These are phyloP conservation scores for Blastomyces emzantsi DNA, from an alignment of 2,329 filamentous ascomycete genomes.

Conservation along the genomic window DNA sequence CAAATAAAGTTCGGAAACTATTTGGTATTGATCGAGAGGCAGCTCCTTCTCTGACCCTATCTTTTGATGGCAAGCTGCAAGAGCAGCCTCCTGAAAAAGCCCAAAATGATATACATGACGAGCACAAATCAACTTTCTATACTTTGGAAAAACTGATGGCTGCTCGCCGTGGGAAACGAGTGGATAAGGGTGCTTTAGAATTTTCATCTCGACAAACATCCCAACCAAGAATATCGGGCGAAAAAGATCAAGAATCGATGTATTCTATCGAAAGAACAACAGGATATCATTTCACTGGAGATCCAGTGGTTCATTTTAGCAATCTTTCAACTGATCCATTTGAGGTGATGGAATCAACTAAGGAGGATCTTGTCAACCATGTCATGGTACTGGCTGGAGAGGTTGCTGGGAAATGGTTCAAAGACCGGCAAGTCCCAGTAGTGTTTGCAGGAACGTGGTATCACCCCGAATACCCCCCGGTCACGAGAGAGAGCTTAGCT, in stretches of 20 bases:
- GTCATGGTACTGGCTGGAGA: slow-evolving; percentile 50
- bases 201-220: slow-evolving; percentile 15
- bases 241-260: slow-evolving; percentile 19
- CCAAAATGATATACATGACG: slow-evolving; percentile 23
- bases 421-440: slow-evolving; percentile 43
- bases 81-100: slow-evolving; percentile 20
- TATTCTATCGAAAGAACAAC: slow-evolving; percentile 24
- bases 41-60: slow-evolving; percentile 19
- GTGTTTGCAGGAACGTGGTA: slow-evolving; percentile 39
- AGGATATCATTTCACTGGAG: slow-evolving; percentile 31
- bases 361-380: slow-evolving; percentile 35
- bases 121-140: slow-evolving; percentile 30
- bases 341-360: slow-evolving; percentile 31
- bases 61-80: slow-evolving; percentile 26
- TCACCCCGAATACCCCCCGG: slow-evolving; percentile 19
- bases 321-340: slow-evolving; percentile 26
- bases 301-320: slow-evolving; percentile 35
- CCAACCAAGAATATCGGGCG: slow-evolving; percentile 21
- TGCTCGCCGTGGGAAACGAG: slow-evolving; percentile 29
- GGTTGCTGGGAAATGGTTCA: slow-evolving; percentile 44
- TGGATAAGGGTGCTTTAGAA: slow-evolving; percentile 34
- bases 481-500: slow-evolving; percentile 28
- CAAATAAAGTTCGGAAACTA: slow-evolving; percentile 32
- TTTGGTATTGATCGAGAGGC: slow-evolving; percentile 25
- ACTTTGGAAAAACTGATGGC: slow-evolving; percentile 33